These are phyloP conservation scores for Trifolium pratense DNA, from an alignment of 306 rosid genomes.

Conservation along the genomic window DNA sequence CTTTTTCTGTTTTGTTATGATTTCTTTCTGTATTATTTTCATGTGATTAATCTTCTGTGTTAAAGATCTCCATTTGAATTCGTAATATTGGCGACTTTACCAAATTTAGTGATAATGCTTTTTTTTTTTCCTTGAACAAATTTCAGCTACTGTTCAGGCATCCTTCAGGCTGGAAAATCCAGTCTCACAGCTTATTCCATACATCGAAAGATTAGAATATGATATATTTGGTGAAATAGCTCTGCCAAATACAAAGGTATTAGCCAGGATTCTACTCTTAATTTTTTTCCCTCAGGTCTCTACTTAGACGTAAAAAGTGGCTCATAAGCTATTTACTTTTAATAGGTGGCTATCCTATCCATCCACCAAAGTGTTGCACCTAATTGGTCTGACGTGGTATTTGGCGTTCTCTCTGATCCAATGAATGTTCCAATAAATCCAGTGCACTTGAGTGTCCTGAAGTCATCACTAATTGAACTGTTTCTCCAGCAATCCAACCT, in stretches of 20 bases:
- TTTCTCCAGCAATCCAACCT: slow-evolving; percentile 76
- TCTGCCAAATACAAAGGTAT: slow-evolving; percentile 75
- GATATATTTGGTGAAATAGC: slow-evolving; percentile 81
- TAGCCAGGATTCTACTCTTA: slow-evolving; percentile 31
- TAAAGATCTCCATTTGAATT: slow-evolving; percentile 15
- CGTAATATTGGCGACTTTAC: not conserved
- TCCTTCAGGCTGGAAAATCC: slow-evolving; percentile 82
- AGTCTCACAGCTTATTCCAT: slow-evolving; percentile 75
- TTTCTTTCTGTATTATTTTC: slow-evolving; percentile 10
- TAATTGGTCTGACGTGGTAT: slow-evolving; percentile 68
- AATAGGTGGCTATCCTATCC: slow-evolving; percentile 82
- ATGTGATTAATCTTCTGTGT: not conserved
- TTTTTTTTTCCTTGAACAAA: slow-evolving; percentile 36
- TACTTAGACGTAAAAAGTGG: slow-evolving; percentile 28
- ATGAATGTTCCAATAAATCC: slow-evolving; percentile 61
- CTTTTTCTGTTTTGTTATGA: slow-evolving; percentile 22
- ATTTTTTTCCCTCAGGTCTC: slow-evolving; percentile 5
- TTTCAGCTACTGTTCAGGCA: slow-evolving; percentile 81
- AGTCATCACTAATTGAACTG: slow-evolving; percentile 70
- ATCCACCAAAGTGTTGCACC: slow-evolving; percentile 64
- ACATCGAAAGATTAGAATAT: slow-evolving; percentile 66
- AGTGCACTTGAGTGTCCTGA: slow-evolving; percentile 75
- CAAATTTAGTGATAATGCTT: slow-evolving; percentile 13
- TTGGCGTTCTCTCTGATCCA: slow-evolving; percentile 85
- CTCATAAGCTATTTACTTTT: slow-evolving; percentile 40